A percentile compares a stretch with the other conserved stretches of the same genome.
These are phyloP conservation scores for Trametopsis cervina DNA, from an alignment of 768 basidiomycete species.

Conservation along the genomic window DNA sequence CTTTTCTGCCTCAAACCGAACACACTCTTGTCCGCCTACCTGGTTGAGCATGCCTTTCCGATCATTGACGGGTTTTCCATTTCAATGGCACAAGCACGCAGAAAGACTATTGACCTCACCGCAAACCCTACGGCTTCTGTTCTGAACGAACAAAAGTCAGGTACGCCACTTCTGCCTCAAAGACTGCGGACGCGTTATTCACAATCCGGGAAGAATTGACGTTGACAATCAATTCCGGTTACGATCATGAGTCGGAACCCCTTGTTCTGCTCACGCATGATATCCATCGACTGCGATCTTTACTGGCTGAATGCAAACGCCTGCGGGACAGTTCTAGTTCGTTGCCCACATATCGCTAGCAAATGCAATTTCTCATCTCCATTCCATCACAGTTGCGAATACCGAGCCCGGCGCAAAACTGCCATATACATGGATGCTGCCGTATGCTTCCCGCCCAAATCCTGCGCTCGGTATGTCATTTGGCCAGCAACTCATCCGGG, in stretches of 20 bases:
- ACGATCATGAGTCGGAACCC: constrained; percentile 26
- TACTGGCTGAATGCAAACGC: constrained; percentile 52
- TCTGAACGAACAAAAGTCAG: constrained; percentile 31
- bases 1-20: constrained; percentile 29
- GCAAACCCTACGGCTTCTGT: constrained; percentile 19
- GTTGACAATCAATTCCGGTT: constrained; percentile 45
- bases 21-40: constrained; percentile 26
- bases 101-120: constrained; percentile 30
- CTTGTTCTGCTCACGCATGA: constrained; percentile 42
- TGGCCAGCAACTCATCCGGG: neutral
- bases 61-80: constrained; percentile 49
- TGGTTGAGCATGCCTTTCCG: constrained; percentile 47
- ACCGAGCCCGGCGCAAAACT: constrained; percentile 7
- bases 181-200: neutral
- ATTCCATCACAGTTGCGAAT: constrained; percentile 5
- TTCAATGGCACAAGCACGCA: constrained; percentile 47
- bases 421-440: constrained; percentile 14
- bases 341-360: constrained; percentile 2
- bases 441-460: constrained; percentile 6
- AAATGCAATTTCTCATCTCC: neutral
- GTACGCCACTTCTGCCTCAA: constrained; percentile 25
- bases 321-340: constrained; percentile 45
- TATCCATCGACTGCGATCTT: constrained; percentile 35
- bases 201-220: constrained; percentile 36
- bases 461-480: constrained; percentile 6